These are phyloP conservation scores for Chaetothyriales sp. DNA, from an alignment of 2,329 filamentous ascomycete species.

Conservation along the genomic window DNA sequence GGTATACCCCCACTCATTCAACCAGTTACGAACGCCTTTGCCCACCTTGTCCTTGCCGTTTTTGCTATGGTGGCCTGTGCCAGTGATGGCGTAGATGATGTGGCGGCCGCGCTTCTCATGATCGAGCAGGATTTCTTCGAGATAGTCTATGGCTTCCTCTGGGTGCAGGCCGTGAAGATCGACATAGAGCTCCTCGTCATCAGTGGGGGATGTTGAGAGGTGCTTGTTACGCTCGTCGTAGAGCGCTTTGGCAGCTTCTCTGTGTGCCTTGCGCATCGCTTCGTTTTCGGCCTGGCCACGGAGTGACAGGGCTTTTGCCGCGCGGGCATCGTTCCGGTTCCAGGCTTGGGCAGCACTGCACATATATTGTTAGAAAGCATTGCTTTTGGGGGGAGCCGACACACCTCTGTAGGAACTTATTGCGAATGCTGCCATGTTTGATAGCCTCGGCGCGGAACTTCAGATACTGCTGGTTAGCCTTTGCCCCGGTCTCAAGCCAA, in stretches of 20 bases:
- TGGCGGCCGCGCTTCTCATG: conserved; percentile 54
- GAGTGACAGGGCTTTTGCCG: conserved; percentile 84
- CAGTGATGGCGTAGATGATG: conserved; percentile 88
- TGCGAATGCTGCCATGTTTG: conserved; percentile 87
- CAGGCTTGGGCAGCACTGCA: conserved; percentile 84
- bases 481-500: conserved; percentile 86
- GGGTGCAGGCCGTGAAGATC: conserved; percentile 95
- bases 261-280: conserved; percentile 89
- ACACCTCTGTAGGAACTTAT: conserved; percentile 92
- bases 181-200: conserved; percentile 66
- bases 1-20: conserved; percentile 90
- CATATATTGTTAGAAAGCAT: neutral
- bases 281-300: conserved; percentile 94
- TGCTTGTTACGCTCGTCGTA: conserved; percentile 87
- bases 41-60: conserved; percentile 98
- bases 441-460: conserved; percentile 92
- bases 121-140: conserved; percentile 73
- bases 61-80: conserved; percentile 93
- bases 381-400: conserved; percentile 10
- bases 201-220: conserved; percentile 26
- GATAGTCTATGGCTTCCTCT: conserved; percentile 88
- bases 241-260: conserved; percentile 77
- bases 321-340: conserved; percentile 93
- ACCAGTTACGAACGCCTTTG: conserved; percentile 75
- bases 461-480: conserved; percentile 83